Base-by-base conservation (phyloP, 176 grass and related monocot genomes). In the Dactylis glomerata region DNA sequence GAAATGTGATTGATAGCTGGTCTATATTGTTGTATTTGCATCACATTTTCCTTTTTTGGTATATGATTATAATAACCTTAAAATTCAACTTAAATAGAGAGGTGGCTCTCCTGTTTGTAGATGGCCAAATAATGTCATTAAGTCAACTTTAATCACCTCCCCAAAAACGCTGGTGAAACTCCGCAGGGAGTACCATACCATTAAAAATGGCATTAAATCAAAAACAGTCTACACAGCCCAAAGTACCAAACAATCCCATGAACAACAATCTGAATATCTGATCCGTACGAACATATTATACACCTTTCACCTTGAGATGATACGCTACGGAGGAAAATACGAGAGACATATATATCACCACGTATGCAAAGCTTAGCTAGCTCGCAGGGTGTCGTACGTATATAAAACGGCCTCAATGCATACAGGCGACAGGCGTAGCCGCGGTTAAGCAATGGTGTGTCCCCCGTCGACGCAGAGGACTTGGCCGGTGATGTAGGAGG, bases 401-500 rank as follows among this genome's bases (percentile, higher is more conserved):
- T 11, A 5, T 5, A 11, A 68, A 11, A 37, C 9, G 34, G 12
- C 15, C 28, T 58, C 10, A 7, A 11, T 24, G n/a, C n/a, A n/a
- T 9, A 23, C 52, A 23, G 8, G 4, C 3, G 2, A 33, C 15
- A 65, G 26, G 65, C 38, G n/a, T 6, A 6, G 24, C 58, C 22
- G 11, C 0, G 8, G 10, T 72, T 40, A 72, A 9, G 68, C 68
- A 16, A 72, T 45, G 38, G 68, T 27, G 38, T 2, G 22, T 72
- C 68, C 68, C 0, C 68, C 68, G 13, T 72, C 68, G 68, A 72
- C 68, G 38, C 13, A 27, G 68, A 72, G 24, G n/a, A 72, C 68
- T 72, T 72, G 68, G 38, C 68, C 68, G 68, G 68, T 72, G 68
- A 72, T 14, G 37, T 72, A 72, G 12, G 68, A 72, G n/a, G 68